Evolutionary conservation across 2,329 filamentous ascomycete genomes (phyloP), one percentile per base, ranked within the genome.

Genomic region (Cytospora mali): DNA sequence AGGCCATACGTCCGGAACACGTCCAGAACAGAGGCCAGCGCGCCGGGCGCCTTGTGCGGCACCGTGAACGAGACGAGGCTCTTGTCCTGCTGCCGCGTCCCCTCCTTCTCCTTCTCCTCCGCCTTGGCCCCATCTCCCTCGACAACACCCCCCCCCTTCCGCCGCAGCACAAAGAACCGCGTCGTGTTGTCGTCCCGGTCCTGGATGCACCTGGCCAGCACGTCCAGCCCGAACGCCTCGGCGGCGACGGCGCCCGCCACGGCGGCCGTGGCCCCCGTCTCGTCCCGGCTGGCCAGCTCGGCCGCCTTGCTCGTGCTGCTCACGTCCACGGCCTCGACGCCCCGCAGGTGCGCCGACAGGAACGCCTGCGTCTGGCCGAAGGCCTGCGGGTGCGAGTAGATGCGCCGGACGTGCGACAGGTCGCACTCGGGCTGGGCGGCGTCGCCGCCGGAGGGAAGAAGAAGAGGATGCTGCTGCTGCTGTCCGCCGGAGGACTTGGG

Each of bases 361-460:
- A 97, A 97, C 10, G 73, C 75, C 51, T 88, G 87, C 76, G 93
- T 97, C 77, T 99, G 95, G 28, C 93, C 93, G 81, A 95, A 97
- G 29, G 93, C 95, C 76, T 99, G 95, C 11, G 94, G 93, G 76
- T 99, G 95, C 27, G 92, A 95, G 79, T 97, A 96, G 48, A 99
- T 76, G 71, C 89, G 88, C 69, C 82, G 84, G 70, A 98, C 83
- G 69, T 89, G 81, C 61, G 78, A 75, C 66, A 93, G 75, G 66
- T 79, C 77, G 57, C 73, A 70, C 46, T 83, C 69, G 3, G 87
- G 85, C 66, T 76, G 76, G 46, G 79, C 74, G 66, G 11, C 28
- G 31, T n/a, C n/a, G n/a, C n/a, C n/a, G n/a, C n/a, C n/a, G n/a
- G n/a, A n/a, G n/a, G n/a, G n/a, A n/a, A n/a, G n/a, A n/a, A n/a